These are phyloP conservation scores for Alternaria panax DNA, from an alignment of 2,329 filamentous ascomycete species.

Conservation along the genomic window DNA sequence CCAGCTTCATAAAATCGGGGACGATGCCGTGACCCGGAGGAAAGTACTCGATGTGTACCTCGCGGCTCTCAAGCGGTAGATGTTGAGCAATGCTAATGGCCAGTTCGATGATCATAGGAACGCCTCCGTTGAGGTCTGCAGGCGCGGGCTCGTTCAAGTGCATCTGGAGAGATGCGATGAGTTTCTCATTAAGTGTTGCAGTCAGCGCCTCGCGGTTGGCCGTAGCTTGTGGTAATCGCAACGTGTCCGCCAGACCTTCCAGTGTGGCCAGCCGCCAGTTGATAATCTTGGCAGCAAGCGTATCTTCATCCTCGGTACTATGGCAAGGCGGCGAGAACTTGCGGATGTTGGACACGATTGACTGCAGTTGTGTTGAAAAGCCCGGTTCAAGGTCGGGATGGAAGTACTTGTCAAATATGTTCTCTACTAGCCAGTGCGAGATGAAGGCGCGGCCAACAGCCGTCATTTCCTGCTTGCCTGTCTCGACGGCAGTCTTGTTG, in stretches of 20 bases:
- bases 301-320: constrained; percentile 87
- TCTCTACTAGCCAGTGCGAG: constrained; percentile 86
- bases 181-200: constrained; percentile 68
- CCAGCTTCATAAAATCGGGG: constrained; percentile 82
- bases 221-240: constrained; percentile 70
- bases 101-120: constrained; percentile 91
- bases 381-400: constrained; percentile 83
- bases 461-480: constrained; percentile 97
- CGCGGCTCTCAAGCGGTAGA: constrained; percentile 86
- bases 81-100: constrained; percentile 86
- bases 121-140: constrained; percentile 82
- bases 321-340: constrained; percentile 74
- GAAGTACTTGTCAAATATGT: constrained; percentile 90
- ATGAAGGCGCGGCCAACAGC: constrained; percentile 90
- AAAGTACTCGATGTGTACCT: constrained; percentile 87
- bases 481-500: constrained; percentile 83
- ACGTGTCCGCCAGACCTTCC: constrained; percentile 79
- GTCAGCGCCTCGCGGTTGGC: constrained; percentile 69
- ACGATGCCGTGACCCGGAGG: constrained; percentile 76
- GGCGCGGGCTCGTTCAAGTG: constrained; percentile 80
- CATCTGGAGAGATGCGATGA: constrained; percentile 74
- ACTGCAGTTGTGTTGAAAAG: constrained; percentile 81
- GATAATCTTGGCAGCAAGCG: constrained; percentile 83
- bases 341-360: constrained; percentile 87
- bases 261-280: constrained; percentile 94